These are phyloP conservation scores for Pseudogymnoascus sp. DNA, from an alignment of 2,329 filamentous ascomycete genomes.

Conservation along the genomic window DNA sequence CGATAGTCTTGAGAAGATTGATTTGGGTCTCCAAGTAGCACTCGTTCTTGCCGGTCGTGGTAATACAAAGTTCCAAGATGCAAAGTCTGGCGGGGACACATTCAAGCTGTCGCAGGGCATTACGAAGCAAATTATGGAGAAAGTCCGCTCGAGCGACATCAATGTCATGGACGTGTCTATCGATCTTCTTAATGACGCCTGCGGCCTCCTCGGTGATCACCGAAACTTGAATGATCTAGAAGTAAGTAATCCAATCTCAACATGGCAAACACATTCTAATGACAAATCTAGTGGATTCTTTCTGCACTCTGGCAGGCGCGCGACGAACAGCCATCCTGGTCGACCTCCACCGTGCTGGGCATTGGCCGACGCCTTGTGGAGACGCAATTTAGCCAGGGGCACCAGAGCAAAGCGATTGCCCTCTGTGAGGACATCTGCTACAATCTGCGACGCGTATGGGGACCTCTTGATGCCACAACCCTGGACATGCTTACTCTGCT, in stretches of 20 bases:
- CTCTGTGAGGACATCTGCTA: conserved; percentile 23
- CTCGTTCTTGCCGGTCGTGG: conserved; percentile 38
- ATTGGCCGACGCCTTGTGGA: conserved; percentile 21
- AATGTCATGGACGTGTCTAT: conserved; percentile 38
- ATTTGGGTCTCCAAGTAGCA: conserved; percentile 40
- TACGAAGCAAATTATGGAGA: conserved; percentile 35
- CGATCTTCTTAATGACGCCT: conserved; percentile 38
- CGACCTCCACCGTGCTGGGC: conserved; percentile 15
- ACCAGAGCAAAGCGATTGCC: conserved; percentile 15
- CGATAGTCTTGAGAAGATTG: conserved; percentile 32
- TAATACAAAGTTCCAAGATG: conserved; percentile 29
- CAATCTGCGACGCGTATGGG: conserved; percentile 23
- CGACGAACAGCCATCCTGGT: conserved; percentile 16
- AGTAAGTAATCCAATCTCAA: conserved; percentile 17
- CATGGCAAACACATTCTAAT: neutral
- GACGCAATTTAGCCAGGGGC: conserved; percentile 16
- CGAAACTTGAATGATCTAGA: conserved; percentile 41
- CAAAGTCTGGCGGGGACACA: conserved; percentile 30
- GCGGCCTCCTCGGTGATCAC: conserved; percentile 41
- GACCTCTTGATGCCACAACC: conserved; percentile 19
- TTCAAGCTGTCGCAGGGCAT: conserved; percentile 34
- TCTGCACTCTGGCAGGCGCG: conserved; percentile 18
- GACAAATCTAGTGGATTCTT: conserved; percentile 3
- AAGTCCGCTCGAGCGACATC: conserved; percentile 36
- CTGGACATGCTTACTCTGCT: conserved; percentile 20